Conservation (phyloP, 805 yeast species). For the Yamadazyma scolyti region DNA sequence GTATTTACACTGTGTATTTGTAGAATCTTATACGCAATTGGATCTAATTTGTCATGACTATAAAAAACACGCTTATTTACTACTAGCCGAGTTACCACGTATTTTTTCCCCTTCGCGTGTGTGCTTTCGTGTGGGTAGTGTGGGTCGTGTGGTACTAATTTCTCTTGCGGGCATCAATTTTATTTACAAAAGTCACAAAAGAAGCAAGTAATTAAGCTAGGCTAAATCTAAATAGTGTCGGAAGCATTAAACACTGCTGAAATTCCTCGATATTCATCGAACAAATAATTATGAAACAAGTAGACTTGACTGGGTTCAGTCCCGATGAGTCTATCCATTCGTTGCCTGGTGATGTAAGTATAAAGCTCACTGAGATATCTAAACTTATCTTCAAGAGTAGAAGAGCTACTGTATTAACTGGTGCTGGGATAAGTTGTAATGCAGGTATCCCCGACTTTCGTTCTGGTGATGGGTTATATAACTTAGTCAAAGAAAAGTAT, state of each 20-base stretch:
- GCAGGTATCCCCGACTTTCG: conserved; percentile 98
- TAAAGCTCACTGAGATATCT: conserved; percentile 36
- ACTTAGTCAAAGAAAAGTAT: conserved; percentile 59
- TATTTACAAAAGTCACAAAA: conserved; percentile 9
- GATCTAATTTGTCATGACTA: too few species aligned
- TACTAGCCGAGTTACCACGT: too few species aligned
- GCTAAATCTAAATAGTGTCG: neutral
- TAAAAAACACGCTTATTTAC: too few species aligned
- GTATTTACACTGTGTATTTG: too few species aligned
- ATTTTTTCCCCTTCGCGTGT: too few species aligned
- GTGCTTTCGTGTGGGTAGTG: too few species aligned
- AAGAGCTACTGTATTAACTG: conserved; percentile 71
- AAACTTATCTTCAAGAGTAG: conserved; percentile 48
- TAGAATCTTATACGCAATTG: too few species aligned
- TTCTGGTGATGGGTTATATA: conserved; percentile 78
- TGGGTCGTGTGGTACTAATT: too few species aligned
- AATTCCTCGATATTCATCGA: neutral
- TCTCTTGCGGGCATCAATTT: too few species aligned
- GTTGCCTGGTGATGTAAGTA: conserved; percentile 26
- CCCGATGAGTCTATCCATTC: conserved; percentile 11
- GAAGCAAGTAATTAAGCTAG: conserved; percentile 5
- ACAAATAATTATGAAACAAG: conserved; percentile 21
- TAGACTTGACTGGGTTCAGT: conserved; percentile 17
- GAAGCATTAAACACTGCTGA: neutral
- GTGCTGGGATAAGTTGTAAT: conserved; percentile 95